Percentiles rank a stretch among this genome's conserved stretches.
Evolutionary conservation across 2,329 filamentous ascomycete genomes (phyloP).

Genomic region (Talaromyces sp.): DNA sequence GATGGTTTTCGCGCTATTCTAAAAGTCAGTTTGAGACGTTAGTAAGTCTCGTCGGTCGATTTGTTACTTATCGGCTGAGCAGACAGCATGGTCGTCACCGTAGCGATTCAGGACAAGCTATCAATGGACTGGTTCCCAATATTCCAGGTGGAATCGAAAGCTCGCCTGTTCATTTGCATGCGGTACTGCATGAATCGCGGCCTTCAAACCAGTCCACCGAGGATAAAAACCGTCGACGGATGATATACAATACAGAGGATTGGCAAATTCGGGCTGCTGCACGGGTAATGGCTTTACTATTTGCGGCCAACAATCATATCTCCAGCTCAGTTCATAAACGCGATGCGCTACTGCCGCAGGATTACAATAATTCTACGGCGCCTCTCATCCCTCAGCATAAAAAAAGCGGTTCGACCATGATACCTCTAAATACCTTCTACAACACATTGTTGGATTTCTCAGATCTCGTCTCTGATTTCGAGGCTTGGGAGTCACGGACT

Average conservation of each 20-base stretch:
- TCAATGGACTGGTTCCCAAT: slow-evolving; percentile 64
- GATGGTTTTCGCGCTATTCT: slow-evolving; percentile 72
- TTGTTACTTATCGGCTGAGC: slow-evolving; percentile 74
- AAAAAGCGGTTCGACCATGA: slow-evolving; percentile 48
- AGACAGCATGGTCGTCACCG: slow-evolving; percentile 66
- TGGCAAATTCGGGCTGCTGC: slow-evolving; percentile 85
- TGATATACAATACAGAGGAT: slow-evolving; percentile 69
- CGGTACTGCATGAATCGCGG: slow-evolving; percentile 53
- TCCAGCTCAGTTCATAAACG: slow-evolving; percentile 22
- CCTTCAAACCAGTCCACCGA: slow-evolving; percentile 9
- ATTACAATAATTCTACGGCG: slow-evolving; percentile 8
- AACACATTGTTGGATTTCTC: slow-evolving; percentile 79
- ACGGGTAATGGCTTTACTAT: slow-evolving; percentile 73
- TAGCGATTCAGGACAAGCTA: slow-evolving; percentile 55
- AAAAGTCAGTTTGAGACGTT: slow-evolving; percentile 63
- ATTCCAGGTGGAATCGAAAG: slow-evolving; percentile 60
- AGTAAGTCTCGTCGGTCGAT: slow-evolving; percentile 74
- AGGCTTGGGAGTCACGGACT: slow-evolving; percentile 74
- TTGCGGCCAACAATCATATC: slow-evolving; percentile 67
- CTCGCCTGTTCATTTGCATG: slow-evolving; percentile 63
- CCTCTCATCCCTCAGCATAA: slow-evolving; percentile 6
- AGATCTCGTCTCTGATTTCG: slow-evolving; percentile 82
- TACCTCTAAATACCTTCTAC: slow-evolving; percentile 83
- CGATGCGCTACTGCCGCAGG: slow-evolving; percentile 22
- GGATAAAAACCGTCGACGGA: slow-evolving; percentile 41